Conservation (phyloP, 1,284 basidiomycete genomes). For the Cutaneotrichosporon dermatis region DNA sequence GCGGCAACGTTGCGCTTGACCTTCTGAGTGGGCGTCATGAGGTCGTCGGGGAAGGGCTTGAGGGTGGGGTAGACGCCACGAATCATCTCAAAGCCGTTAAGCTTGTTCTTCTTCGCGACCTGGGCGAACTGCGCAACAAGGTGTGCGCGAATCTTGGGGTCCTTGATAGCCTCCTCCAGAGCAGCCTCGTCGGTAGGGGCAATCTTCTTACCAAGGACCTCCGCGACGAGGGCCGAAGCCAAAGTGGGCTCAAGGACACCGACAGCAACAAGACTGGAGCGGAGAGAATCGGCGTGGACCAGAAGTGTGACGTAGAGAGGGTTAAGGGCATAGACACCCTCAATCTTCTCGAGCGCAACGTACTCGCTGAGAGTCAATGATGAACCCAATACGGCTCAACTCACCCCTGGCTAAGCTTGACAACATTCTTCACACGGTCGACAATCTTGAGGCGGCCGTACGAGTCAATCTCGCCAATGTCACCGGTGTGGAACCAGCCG, state of each 20-base stretch:
- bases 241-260: constrained; percentile 47
- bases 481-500: constrained; percentile 92
- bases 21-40: constrained; percentile 43
- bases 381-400: constrained; percentile 8
- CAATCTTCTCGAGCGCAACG: constrained; percentile 95
- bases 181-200: constrained; percentile 55
- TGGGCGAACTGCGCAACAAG: constrained; percentile 60
- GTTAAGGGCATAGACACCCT: constrained; percentile 70
- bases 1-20: constrained; percentile 36
- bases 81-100: constrained; percentile 79
- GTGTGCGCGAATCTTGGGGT: constrained; percentile 61
- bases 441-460: constrained; percentile 81
- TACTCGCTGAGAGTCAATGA: constrained; percentile 62
- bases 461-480: constrained; percentile 76
- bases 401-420: constrained; percentile 85
- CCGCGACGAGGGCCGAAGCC: constrained; percentile 56
- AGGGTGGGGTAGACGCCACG: constrained; percentile 71
- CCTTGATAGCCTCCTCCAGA: constrained; percentile 59
- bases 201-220: constrained; percentile 57
- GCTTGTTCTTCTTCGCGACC: constrained; percentile 59
- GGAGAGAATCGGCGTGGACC: constrained; percentile 80
- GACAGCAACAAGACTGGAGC: constrained; percentile 78
- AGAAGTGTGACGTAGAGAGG: constrained; percentile 71
- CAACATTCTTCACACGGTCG: constrained; percentile 96
- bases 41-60: constrained; percentile 62